phyloP scores from a whole-genome alignment of 495 filamentous ascomycete genomes.

The Aspergillus affinis region DNA sequence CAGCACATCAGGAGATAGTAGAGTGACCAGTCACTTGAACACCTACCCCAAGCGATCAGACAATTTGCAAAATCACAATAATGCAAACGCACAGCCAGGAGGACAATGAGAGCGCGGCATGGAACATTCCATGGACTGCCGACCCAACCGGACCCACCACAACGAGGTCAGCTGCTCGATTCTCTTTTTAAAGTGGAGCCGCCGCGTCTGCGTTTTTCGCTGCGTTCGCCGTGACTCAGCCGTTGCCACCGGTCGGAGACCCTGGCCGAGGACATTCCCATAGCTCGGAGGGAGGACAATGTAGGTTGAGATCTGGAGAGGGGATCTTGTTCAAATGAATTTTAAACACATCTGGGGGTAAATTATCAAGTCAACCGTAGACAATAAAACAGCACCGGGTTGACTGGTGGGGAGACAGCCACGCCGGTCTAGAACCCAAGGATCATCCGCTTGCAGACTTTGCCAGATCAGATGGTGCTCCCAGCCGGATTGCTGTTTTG shows the following conservation, averaged over 20 bases:
- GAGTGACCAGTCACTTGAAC: neutral
- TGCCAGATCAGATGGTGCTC: constrained; percentile 25
- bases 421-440: constrained; percentile 19
- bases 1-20: neutral
- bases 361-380: too few species aligned
- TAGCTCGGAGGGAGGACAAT: too few species aligned
- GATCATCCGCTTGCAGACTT: constrained; percentile 28
- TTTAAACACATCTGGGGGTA: too few species aligned
- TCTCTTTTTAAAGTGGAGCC: constrained; percentile 19
- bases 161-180: constrained; percentile 21
- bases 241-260: neutral
- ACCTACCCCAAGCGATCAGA: constrained; percentile 5
- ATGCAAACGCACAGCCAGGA: neutral
- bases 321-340: neutral
- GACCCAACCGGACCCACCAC: constrained; percentile 21
- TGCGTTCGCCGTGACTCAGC: neutral
- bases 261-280: neutral
- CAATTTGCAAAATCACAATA: constrained; percentile 1
- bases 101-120: constrained; percentile 12
- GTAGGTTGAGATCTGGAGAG: too few species aligned
- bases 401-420: neutral
- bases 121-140: constrained; percentile 27
- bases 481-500: constrained; percentile 24
- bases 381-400: too few species aligned
- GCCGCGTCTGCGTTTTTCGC: constrained; percentile 3